phyloP scores from a whole-genome alignment of 345 rosid genomes.

The Salix caprea region DNA sequence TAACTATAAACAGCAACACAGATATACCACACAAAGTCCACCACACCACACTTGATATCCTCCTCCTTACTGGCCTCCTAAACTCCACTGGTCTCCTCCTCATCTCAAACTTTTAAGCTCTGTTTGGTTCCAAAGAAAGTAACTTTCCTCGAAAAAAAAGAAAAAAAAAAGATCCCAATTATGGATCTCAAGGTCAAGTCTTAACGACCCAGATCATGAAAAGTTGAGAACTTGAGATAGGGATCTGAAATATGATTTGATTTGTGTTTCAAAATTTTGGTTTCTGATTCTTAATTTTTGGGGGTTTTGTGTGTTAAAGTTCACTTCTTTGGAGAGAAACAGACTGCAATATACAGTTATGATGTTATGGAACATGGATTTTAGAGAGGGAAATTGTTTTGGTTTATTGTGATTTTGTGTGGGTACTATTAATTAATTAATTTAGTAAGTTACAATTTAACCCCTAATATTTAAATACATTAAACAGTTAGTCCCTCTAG shows the following conservation, averaged over 20 bases:
- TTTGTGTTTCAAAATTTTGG: neutral
- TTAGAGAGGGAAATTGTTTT: neutral
- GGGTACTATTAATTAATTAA: neutral
- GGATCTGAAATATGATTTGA: neutral
- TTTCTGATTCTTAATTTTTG: neutral
- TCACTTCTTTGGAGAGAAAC: neutral
- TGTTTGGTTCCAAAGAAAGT: slow-evolving; percentile 11
- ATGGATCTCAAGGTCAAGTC: neutral
- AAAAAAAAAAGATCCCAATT: neutral
- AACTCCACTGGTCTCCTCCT: slow-evolving; percentile 64
- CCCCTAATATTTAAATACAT: neutral
- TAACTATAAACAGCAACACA: slow-evolving; percentile 53
- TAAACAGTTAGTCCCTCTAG: neutral
- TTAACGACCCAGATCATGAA: neutral
- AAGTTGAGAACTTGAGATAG: neutral
- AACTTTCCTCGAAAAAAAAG: neutral
- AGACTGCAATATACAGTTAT: neutral
- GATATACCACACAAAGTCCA: slow-evolving; percentile 51
- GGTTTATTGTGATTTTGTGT: neutral
- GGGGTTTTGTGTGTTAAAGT: neutral
- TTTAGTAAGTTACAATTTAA: neutral
- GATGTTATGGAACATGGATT: neutral
- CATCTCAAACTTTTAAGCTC: slow-evolving; percentile 22
- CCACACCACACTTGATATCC: slow-evolving; percentile 65
- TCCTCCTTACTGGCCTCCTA: slow-evolving; percentile 61